phyloP scores from a whole-genome alignment of 768 basidiomycete genomes.

The Lentinula guzmanii region DNA sequence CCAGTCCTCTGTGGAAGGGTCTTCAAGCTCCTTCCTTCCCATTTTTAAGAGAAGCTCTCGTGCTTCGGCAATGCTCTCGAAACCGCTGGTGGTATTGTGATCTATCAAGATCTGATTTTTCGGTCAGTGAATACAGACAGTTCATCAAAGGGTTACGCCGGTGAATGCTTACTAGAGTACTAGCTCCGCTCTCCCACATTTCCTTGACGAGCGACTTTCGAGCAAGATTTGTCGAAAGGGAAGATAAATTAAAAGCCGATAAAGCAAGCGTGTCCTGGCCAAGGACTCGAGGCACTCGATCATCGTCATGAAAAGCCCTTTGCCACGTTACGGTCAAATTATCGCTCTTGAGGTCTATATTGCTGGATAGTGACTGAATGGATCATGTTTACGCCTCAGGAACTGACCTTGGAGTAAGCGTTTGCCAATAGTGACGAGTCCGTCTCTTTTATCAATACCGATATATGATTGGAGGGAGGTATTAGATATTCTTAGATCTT shows the following conservation, averaged over 20 bases:
- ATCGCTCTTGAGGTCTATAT: conserved; percentile 42
- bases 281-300: conserved; percentile 31
- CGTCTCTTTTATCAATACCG: conserved; percentile 74
- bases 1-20: conserved; percentile 29
- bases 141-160: conserved; percentile 2
- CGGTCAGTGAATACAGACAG: conserved; percentile 1
- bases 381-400: conserved; percentile 1
- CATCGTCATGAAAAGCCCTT: conserved; percentile 47
- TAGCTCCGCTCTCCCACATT: conserved; percentile 91
- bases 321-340: conserved; percentile 44
- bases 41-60: conserved; percentile 63
- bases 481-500: conserved; percentile 34
- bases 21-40: conserved; percentile 54
- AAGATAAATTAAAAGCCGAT: conserved; percentile 83
- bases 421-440: conserved; percentile 61
- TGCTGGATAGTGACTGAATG: background rate
- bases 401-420: conserved; percentile 51
- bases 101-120: conserved; percentile 73
- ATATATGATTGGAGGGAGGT: conserved; percentile 58
- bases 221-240: conserved; percentile 53
- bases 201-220: conserved; percentile 67
- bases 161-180: conserved; percentile 55
- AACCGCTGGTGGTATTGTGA: conserved; percentile 70
- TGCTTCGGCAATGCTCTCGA: conserved; percentile 72
- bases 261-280: conserved; percentile 60